phyloP scores from a whole-genome alignment of 1,139 yeast species.

The Magnusiomyces tetraspermus region DNA sequence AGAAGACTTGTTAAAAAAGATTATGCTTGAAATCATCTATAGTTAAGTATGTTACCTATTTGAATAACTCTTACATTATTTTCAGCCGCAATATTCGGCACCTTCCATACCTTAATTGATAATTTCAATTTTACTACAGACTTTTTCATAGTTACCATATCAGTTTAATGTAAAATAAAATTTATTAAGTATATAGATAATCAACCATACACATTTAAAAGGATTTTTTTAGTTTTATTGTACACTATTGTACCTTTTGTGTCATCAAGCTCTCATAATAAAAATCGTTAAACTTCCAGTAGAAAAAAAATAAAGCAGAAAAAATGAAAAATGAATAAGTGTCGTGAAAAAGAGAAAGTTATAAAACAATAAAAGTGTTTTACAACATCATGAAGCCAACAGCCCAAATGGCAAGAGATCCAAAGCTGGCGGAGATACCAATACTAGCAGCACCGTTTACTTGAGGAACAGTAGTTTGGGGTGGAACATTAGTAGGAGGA shows the following conservation, averaged over 20 bases:
- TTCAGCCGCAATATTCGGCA: background rate
- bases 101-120: no score
- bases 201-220: background rate
- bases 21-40: background rate
- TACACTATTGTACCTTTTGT: background rate
- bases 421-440: background rate
- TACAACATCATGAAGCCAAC: no score
- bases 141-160: background rate
- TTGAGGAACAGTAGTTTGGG: no score
- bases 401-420: background rate
- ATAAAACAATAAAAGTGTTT: no score
- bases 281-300: background rate
- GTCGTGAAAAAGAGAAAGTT: background rate
- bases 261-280: background rate
- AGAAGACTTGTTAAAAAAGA: background rate
- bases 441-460: background rate
- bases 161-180: no score
- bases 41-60: background rate
- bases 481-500: no score
- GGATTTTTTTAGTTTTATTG: background rate
- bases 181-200: background rate
- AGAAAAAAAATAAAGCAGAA: background rate
- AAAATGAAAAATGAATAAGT: background rate
- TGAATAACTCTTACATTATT: background rate
- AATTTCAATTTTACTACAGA: no score